These are phyloP conservation scores for Serendipita sp. DNA, from an alignment of 768 basidiomycete genomes.

Conservation along the genomic window DNA sequence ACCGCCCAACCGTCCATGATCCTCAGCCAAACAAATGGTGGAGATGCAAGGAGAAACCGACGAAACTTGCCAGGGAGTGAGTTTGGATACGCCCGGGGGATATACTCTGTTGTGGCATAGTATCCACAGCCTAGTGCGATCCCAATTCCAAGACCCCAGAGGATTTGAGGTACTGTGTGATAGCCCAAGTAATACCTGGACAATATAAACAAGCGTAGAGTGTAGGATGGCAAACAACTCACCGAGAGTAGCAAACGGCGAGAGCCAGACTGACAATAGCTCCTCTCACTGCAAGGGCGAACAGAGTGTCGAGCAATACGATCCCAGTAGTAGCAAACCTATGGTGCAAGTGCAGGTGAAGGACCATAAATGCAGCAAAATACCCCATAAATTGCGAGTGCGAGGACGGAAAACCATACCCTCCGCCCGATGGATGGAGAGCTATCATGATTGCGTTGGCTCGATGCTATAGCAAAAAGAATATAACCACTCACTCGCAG, in stretches of 20 bases:
- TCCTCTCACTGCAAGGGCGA: constrained; percentile 31
- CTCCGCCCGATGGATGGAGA: constrained; percentile 35
- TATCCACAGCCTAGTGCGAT: constrained; percentile 32
- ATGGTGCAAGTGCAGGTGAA: constrained; percentile 59
- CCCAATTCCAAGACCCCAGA: constrained; percentile 62
- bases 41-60: constrained; percentile 34
- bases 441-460: not conserved
- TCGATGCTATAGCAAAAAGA: not conserved
- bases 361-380: constrained; percentile 58
- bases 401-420: constrained; percentile 78
- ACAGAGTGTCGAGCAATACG: constrained; percentile 33
- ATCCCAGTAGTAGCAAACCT: constrained; percentile 41
- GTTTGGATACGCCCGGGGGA: constrained; percentile 37
- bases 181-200: constrained; percentile 54
- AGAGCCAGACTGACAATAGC: constrained; percentile 40
- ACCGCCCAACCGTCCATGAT: constrained; percentile 71
- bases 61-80: constrained; percentile 29
- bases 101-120: constrained; percentile 41
- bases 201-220: not conserved
- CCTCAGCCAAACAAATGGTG: constrained; percentile 46
- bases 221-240: constrained; percentile 11
- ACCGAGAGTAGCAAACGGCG: constrained; percentile 70
- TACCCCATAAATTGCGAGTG: constrained; percentile 88
- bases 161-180: constrained; percentile 53
- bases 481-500: constrained; percentile 31